These are phyloP conservation scores for Discostella pseudostelligera DNA, from an alignment of 108 stramenopile genomes.

Conservation along the genomic window DNA sequence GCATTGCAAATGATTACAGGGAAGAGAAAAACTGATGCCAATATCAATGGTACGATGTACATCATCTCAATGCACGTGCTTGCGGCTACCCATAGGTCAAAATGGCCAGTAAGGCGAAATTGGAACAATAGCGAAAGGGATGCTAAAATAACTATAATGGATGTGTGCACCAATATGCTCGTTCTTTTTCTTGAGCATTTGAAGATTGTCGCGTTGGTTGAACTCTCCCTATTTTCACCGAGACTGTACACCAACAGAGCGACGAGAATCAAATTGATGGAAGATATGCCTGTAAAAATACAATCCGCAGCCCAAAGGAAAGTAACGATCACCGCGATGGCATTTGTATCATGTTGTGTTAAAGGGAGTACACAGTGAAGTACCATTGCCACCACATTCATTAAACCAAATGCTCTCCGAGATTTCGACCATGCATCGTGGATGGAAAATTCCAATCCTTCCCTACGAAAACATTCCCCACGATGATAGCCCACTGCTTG, in stretches of 20 bases:
- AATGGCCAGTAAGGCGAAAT: background rate
- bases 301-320: slow-evolving; percentile 14
- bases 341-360: background rate
- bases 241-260: slow-evolving; percentile 7
- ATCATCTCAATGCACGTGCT: slow-evolving; percentile 9
- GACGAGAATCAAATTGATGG: slow-evolving; percentile 1
- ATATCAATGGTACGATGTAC: slow-evolving; percentile 2
- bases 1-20: slow-evolving; percentile 2
- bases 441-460: background rate
- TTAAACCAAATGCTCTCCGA: slow-evolving; percentile 9
- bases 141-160: background rate
- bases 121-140: slow-evolving; percentile 4
- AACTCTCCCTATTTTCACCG: slow-evolving; percentile 6
- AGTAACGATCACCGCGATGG: background rate
- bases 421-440: slow-evolving; percentile 13
- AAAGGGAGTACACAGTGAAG: slow-evolving; percentile 17
- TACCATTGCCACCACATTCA: slow-evolving; percentile 13
- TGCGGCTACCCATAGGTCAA: slow-evolving; percentile 1
- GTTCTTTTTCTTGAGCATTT: background rate
- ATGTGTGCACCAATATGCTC: background rate
- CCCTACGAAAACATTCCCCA: background rate
- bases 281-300: slow-evolving; percentile 19
- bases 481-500: background rate
- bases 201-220: background rate
- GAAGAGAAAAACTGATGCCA: slow-evolving; percentile 3